Evolutionary conservation across 305 asterid species (phyloP), one percentile per base, ranked within the genome.

Genomic region (Coffea humblotiana): DNA sequence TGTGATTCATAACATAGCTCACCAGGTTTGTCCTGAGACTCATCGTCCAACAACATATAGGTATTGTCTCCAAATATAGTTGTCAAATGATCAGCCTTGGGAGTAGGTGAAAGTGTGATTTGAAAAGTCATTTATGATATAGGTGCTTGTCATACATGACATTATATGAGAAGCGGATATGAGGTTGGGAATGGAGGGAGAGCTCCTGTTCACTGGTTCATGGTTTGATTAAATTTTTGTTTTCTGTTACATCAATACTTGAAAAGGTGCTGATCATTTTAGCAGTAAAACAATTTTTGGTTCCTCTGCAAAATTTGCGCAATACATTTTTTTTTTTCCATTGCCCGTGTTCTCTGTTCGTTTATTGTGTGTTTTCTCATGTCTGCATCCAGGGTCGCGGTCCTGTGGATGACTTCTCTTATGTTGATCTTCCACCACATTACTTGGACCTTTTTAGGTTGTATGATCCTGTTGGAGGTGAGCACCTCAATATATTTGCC

Each of bases 1-100:
- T 29, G 98, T 96, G 75, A 94, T 96, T 83, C 99, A 96, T 79
- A 96, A 96, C 88, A 91, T 96, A 72, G 99, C 99, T 87, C 97
- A 96, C 88, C 99, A 96, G 99, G 98, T 93, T 79, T 68, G 87
- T 84, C 82, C 81, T 32, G 27, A 69, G 25, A 52, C 73, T 58
- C 25, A 37, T 66, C 32, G 5, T 48, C 52, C 43, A 19, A 32
- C 37, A 15, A 4, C 15, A 27, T 75, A 5, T 51, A 75, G 72
- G 37, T 51, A 23, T 74, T 66, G 77, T 72, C 43, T 23, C 37
- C 37, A 40, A 37, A 69, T 25, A 37, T 37, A 37, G 43, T 37
- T 37, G 43, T 77, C 13, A 15, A 48, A 48, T 48, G 29, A n/a
- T 27, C 29, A 40, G 51, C 68, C 27, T 14, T 76, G 37, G 15